These are phyloP conservation scores for Ziziphus jujuba DNA, from an alignment of 306 rosid species.

Conservation along the genomic window DNA sequence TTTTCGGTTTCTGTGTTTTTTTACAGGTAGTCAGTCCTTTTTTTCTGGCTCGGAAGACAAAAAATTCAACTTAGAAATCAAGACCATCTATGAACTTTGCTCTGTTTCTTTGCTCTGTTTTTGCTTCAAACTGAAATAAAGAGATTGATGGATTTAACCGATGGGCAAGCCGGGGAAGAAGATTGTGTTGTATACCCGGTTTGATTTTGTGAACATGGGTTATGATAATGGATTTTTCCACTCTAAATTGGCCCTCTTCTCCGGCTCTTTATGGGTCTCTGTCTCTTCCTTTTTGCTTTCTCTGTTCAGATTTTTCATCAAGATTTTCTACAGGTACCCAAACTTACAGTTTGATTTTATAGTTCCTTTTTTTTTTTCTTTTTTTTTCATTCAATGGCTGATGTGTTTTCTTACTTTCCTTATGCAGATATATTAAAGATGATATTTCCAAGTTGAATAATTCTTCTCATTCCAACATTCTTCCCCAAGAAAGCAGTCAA, in stretches of 20 bases:
- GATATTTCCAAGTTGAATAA: constrained; percentile 14
- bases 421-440: constrained; percentile 39
- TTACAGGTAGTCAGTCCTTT: constrained; percentile 53
- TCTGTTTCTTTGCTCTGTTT: constrained; percentile 37
- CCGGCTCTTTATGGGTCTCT: constrained; percentile 37
- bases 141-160: constrained; percentile 28
- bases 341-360: background rate
- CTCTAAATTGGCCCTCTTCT: constrained; percentile 32
- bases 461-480: background rate
- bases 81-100: constrained; percentile 40
- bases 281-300: constrained; percentile 45
- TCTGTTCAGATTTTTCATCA: constrained; percentile 47
- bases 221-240: constrained; percentile 24
- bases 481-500: constrained; percentile 14
- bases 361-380: background rate
- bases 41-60: constrained; percentile 7
- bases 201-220: constrained; percentile 40
- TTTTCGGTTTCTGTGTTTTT: constrained; percentile 5
- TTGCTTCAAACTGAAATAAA: constrained; percentile 58
- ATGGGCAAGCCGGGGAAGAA: background rate
- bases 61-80: constrained; percentile 52
- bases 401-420: background rate
- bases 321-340: constrained; percentile 48
- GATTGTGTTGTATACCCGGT: constrained; percentile 28
- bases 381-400: background rate